These are phyloP conservation scores for Aspergillus pseudoviridinutans DNA, from an alignment of 2,329 filamentous ascomycete genomes.

Conservation along the genomic window DNA sequence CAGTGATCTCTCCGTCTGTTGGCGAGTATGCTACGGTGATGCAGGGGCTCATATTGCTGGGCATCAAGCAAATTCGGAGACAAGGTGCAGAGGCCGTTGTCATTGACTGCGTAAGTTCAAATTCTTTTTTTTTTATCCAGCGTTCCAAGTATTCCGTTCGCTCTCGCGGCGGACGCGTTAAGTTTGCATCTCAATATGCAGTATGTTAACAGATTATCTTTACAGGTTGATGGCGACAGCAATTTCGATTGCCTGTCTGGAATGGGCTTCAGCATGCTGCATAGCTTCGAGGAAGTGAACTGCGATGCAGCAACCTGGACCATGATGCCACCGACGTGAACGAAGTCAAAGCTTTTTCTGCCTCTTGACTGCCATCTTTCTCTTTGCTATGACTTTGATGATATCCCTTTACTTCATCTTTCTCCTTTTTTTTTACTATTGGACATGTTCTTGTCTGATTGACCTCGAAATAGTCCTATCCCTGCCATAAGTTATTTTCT, in stretches of 20 bases:
- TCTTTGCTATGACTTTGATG: constrained; percentile 3
- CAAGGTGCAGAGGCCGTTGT: constrained; percentile 70
- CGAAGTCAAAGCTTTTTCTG: not conserved
- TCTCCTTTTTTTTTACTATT: not conserved
- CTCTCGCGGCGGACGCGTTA: not conserved
- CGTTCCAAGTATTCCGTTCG: not conserved
- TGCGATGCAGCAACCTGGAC: constrained; percentile 62
- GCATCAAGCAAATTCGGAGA: constrained; percentile 75
- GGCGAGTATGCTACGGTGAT: constrained; percentile 67
- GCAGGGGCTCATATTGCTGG: constrained; percentile 76
- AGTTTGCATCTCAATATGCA: not conserved
- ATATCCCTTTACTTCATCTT: not conserved
- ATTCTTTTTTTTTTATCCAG: constrained; percentile 28
- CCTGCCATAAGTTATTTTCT: not conserved
- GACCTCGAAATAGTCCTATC: not conserved
- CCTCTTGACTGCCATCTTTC: constrained; percentile 5
- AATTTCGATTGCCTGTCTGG: constrained; percentile 68
- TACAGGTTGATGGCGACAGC: constrained; percentile 67
- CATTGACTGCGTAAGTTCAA: constrained; percentile 70
- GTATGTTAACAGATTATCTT: constrained; percentile 14
- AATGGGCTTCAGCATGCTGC: constrained; percentile 76
- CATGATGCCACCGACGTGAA: constrained; percentile 44
- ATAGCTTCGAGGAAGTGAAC: constrained; percentile 78
- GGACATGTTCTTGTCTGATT: not conserved
- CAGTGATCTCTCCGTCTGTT: constrained; percentile 66